These are phyloP conservation scores for Herpetomonas samuelpessoai DNA, from an alignment of 208 protist species.

Conservation along the genomic window DNA sequence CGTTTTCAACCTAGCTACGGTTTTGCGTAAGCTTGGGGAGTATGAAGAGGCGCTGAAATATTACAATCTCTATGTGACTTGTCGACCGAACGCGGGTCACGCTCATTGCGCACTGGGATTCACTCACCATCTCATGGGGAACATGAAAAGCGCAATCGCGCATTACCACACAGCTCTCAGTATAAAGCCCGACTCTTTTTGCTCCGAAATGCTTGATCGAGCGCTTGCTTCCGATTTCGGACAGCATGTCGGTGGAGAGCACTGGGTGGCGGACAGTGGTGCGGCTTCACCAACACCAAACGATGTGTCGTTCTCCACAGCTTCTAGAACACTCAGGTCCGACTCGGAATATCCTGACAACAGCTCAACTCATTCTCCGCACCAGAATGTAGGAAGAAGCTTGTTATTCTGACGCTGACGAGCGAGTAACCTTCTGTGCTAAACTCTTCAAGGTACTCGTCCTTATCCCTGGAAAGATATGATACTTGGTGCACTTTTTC, in stretches of 20 bases:
- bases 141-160: conserved; percentile 72
- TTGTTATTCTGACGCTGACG: conserved; percentile 49
- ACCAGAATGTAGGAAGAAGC: conserved; percentile 56
- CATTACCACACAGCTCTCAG: conserved; percentile 86
- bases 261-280: conserved; percentile 31
- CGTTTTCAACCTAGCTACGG: conserved; percentile 86
- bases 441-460: too few species aligned
- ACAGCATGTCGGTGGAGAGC: conserved; percentile 26
- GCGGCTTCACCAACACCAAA: conserved; percentile 35
- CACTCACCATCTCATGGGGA: conserved; percentile 80
- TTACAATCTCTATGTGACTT: conserved; percentile 77
- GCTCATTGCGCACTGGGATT: conserved; percentile 85
- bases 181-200: conserved; percentile 88
- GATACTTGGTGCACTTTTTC: too few species aligned
- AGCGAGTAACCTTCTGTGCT: too few species aligned
- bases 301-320: conserved; percentile 73
- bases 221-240: conserved; percentile 72
- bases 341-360: conserved; percentile 37
- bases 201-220: conserved; percentile 73
- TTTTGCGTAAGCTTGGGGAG: conserved; percentile 48
- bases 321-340: conserved; percentile 47
- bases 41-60: conserved; percentile 72
- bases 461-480: too few species aligned
- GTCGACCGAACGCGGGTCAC: conserved; percentile 70
- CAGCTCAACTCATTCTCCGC: conserved; percentile 41